Evolutionary conservation across 176 grass and related monocot genomes (phyloP).

Genomic region (Aegilops speltoides): DNA sequence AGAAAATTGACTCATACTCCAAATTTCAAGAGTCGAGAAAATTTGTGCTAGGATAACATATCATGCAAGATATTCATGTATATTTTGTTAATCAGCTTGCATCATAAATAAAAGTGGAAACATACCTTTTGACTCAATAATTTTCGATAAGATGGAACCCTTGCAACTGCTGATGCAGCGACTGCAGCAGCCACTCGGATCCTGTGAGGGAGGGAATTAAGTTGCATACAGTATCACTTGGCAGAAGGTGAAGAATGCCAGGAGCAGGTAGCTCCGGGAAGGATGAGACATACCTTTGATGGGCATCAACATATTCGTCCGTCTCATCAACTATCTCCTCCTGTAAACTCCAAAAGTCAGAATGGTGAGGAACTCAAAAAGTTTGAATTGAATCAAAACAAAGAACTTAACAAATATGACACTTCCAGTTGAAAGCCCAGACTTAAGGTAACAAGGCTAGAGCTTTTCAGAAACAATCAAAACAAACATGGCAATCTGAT

Average conservation of each 20-base stretch:
- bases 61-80: background rate
- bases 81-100: background rate
- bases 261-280: conserved; percentile 1
- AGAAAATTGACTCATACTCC: background rate
- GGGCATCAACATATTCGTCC: conserved; percentile 99
- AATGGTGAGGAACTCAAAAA: background rate
- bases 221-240: conserved; percentile 18
- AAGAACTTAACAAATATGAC: background rate
- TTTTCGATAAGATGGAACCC: conserved; percentile 82
- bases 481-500: background rate
- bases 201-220: conserved; percentile 45
- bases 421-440: background rate
- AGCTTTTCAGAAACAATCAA: background rate
- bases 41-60: background rate
- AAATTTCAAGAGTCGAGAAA: background rate
- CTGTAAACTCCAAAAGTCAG: conserved; percentile 43
- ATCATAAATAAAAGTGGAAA: conserved; percentile 16
- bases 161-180: conserved; percentile 91
- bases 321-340: conserved; percentile 99
- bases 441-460: background rate
- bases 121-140: conserved; percentile 75
- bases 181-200: conserved; percentile 91
- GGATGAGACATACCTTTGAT: conserved; percentile 69
- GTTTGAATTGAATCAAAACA: background rate
- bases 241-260: conserved; percentile 24